Conservation (phyloP, 129 eudicot species). For the Saposhnikovia divaricata region DNA sequence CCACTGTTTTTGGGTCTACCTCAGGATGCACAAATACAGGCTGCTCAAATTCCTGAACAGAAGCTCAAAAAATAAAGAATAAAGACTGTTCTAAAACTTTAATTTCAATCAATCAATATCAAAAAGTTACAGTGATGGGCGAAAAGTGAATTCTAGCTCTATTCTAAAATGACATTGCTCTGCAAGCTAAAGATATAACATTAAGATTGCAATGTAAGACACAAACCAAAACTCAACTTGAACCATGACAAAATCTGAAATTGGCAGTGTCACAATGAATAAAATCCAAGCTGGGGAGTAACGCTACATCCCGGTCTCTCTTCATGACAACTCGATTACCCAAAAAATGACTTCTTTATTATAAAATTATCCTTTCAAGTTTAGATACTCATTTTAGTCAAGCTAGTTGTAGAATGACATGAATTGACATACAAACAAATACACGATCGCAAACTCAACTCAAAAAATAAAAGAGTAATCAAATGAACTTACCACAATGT, state of each 20-base stretch:
- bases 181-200: neutral
- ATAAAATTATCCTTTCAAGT: neutral
- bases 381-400: neutral
- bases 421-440: neutral
- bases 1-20: constrained; percentile 74
- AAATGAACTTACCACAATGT: constrained; percentile 42
- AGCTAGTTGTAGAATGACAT: neutral
- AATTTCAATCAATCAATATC: neutral
- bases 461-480: neutral
- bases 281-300: neutral
- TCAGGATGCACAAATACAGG: constrained; percentile 37
- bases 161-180: neutral
- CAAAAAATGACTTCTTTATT: neutral
- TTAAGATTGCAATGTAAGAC: neutral
- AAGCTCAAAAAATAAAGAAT: constrained; percentile 4
- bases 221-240: neutral
- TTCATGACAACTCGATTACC: neutral
- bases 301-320: neutral
- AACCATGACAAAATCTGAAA: neutral
- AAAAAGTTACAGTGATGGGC: neutral
- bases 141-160: neutral
- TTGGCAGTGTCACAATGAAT: neutral
- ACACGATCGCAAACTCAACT: neutral
- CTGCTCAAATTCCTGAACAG: constrained; percentile 44
- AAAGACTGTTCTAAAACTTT: neutral